Percentiles rank a stretch among this genome's conserved stretches.
Conservation (phyloP, 108 stramenopile genomes). For the Fragilariopsis cylindrus region DNA sequence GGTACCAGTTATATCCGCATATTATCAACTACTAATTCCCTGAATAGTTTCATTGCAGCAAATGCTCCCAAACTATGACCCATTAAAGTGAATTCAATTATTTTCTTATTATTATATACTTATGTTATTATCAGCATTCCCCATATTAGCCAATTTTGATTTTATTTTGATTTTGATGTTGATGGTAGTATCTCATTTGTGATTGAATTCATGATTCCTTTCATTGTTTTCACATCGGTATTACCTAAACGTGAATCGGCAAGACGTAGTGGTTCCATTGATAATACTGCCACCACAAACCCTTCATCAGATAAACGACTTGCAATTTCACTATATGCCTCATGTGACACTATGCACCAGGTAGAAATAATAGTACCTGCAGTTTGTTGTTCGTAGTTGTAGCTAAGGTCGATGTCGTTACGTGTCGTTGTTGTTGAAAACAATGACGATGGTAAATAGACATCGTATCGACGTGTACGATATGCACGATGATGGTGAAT, state of each 20-base stretch:
- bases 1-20: too few species aligned
- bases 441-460: slow-evolving; percentile 34
- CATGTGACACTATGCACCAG: slow-evolving; percentile 32
- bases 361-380: slow-evolving; percentile 20
- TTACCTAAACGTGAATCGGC: slow-evolving; percentile 21
- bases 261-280: slow-evolving; percentile 35
- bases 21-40: slow-evolving; percentile 4
- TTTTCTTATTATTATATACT: neutral
- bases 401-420: neutral
- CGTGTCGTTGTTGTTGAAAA: neutral
- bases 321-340: slow-evolving; percentile 34
- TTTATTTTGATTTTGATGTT: slow-evolving; percentile 7
- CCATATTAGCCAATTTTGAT: neutral
- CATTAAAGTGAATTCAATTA: slow-evolving; percentile 30
- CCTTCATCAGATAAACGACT: slow-evolving; percentile 30
- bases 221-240: neutral
- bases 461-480: slow-evolving; percentile 35
- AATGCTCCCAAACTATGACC: slow-evolving; percentile 50
- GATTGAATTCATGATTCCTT: slow-evolving; percentile 13
- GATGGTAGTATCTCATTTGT: neutral
- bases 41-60: slow-evolving; percentile 29
- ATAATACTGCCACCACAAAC: slow-evolving; percentile 35
- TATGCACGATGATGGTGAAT: slow-evolving; percentile 18
- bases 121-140: too few species aligned
- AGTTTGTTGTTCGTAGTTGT: neutral